Base-by-base conservation (phyloP, 1,284 basidiomycete genomes). In the Cutaneotrichosporon cavernicola region DNA sequence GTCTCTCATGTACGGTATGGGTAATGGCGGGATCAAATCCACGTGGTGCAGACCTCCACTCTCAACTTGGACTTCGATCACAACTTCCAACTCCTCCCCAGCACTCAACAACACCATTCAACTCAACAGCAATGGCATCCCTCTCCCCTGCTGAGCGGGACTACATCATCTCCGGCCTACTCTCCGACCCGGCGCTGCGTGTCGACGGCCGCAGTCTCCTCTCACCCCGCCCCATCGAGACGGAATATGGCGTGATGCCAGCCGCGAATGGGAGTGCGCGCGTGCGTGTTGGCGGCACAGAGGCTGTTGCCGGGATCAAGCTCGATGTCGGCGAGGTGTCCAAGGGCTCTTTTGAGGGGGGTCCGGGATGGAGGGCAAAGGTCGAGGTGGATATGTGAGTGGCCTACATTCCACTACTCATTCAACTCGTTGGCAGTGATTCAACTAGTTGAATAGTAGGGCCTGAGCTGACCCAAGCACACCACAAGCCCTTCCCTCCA, bases 301-400 rank as follows among this genome's bases (percentile, higher is more conserved):
- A 81, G 59, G 74, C 80, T 2, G 63, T 81, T 7, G 78, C 76
- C 0, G 80, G 80, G 7, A 72, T 81, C 57, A 72, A 71, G 65
- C 68, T 81, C 43, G 79, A 79, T 61, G 79, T 80, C 8, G 72
- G 65, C 5, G 78, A 79, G 61, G 69, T 63, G 3, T 57, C 66
- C 0, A 56, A 36, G 14, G 61, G 47, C 31, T 49, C 40, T 16
- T 64, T 63, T 1, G 58, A 30, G 11, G 34, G 31, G 26, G 56
- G 56, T 13, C 60, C 63, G 13, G 68, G 64, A 16, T 78, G 77
- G 73, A 71, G 73, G 50, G 64, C 72, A 11, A 75, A 68, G 55
- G 75, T 81, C 26, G 77, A 78, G 43, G 78, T 81, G 21, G 80
- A 81, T 64, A 72, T 80, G 80, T 81, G 65, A 71, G 80, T 71